Conservation (phyloP, 768 basidiomycete species). For the Auricularia heimuer region DNA sequence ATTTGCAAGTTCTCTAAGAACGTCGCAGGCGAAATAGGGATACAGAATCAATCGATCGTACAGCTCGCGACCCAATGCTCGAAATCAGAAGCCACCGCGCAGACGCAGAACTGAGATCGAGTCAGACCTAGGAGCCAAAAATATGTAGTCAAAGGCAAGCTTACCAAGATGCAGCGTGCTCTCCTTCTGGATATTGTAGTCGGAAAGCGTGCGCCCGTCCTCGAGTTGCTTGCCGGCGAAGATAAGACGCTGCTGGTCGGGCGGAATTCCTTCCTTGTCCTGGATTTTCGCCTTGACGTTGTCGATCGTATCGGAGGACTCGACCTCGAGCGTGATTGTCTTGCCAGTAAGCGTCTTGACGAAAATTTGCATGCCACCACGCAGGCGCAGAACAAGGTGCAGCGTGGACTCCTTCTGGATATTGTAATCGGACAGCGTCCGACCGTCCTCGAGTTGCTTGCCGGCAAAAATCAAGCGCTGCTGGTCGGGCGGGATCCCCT, state of each 20-base stretch:
- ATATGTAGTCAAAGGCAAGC: slow-evolving; percentile 8
- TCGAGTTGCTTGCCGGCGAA: slow-evolving; percentile 75
- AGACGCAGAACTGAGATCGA: slow-evolving; percentile 50
- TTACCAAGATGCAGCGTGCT: slow-evolving; percentile 49
- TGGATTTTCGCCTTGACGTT: slow-evolving; percentile 72
- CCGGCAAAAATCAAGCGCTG: slow-evolving; percentile 37
- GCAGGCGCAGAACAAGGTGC: slow-evolving; percentile 48
- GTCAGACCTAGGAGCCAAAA: neutral
- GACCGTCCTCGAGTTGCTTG: slow-evolving; percentile 41
- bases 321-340: slow-evolving; percentile 69
- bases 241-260: slow-evolving; percentile 70
- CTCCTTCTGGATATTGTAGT: slow-evolving; percentile 73
- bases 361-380: slow-evolving; percentile 64
- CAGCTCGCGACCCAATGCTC: neutral
- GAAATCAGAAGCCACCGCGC: slow-evolving; percentile 47
- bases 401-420: slow-evolving; percentile 28
- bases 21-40: neutral
- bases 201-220: slow-evolving; percentile 67
- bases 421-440: slow-evolving; percentile 39
- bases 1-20: neutral
- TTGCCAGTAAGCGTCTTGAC: slow-evolving; percentile 67
- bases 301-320: slow-evolving; percentile 68
- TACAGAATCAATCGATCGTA: neutral
- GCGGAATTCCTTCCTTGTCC: slow-evolving; percentile 74
- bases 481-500: slow-evolving; percentile 23